phyloP scores from a whole-genome alignment of 176 grass and related monocot species.

The Carex parvula region DNA sequence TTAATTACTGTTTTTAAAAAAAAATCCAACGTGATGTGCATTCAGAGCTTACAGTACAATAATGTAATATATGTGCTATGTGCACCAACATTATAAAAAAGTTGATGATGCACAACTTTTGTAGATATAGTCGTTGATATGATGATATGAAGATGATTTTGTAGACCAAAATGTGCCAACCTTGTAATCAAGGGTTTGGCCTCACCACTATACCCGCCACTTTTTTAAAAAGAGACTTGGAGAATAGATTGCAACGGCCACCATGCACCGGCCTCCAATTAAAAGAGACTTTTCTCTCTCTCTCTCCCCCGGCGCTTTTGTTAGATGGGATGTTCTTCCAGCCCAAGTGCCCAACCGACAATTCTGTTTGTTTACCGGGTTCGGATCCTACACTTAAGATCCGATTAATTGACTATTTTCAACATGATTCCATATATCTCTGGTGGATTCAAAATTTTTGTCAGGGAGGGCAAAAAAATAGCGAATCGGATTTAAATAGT shows the following conservation, averaged over 20 bases:
- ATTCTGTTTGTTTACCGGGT: too few relatives aligned
- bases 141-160: not conserved
- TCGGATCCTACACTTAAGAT: too few relatives aligned
- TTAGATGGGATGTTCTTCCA: too few relatives aligned
- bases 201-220: not conserved
- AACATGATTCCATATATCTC: too few relatives aligned
- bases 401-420: too few relatives aligned
- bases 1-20: too few relatives aligned
- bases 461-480: too few relatives aligned
- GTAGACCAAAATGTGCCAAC: conserved; percentile 1
- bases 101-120: not conserved
- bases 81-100: not conserved
- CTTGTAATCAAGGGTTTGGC: not conserved
- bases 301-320: not conserved
- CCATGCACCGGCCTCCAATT: not conserved
- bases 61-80: not conserved
- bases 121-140: not conserved
- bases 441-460: too few relatives aligned
- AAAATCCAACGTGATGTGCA: not conserved
- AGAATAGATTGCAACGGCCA: not conserved
- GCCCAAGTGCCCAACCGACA: too few relatives aligned
- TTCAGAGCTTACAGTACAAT: not conserved
- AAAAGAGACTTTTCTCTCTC: not conserved
- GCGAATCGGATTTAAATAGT: too few relatives aligned
- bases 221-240: conserved; percentile 3